Base-by-base conservation (phyloP, 257 asterid species). In the Hygrophila difformis region DNA sequence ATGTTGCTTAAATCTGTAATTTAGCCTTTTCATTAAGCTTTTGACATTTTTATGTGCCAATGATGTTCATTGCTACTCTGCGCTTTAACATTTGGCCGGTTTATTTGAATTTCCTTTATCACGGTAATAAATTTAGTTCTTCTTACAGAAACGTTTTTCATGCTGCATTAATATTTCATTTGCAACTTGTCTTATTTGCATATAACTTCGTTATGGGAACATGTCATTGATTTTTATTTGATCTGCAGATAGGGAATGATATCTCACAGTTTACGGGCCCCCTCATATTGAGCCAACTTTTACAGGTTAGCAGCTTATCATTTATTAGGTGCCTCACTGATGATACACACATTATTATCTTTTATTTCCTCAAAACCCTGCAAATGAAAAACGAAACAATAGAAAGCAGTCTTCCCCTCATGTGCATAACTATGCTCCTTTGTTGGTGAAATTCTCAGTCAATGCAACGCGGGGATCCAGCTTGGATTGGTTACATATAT, bases 391-490 rank as follows among this genome's bases (percentile, higher is more conserved):
- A 62, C 44, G 49, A 1, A 17, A 8, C 2, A 18, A 18, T 8
- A 16, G 15, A 0, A 21, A 0, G 11, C 53, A 16, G 38, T 28
- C 40, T 12, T 18, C 39, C 26, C 1, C 15, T 23, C 46, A 29
- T 33, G 23, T 44, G 7, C 12, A 17, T 18, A 43, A 24, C 8
- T 26, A 8, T 40, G 26, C 70, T 63, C 20, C 69, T 49, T 54
- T 57, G 29, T 60, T 60, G 56, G 31, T 72, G 64, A 44, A 53
- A 49, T 52, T 31, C 40, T 55, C 92, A 91, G 98, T 82, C 98
- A 41, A 75, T 91, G 95, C 96, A 91, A 86, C 74, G 33, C 62
- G 96, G 98, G 15, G 98, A 75, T 60, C 98, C 96, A 55, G 92
- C 98, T 70, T 86, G 93, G 96, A 78, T 91, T 64, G 98, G 98